Percentiles rank a stretch among this genome's conserved stretches.
phyloP scores from a whole-genome alignment of 306 rosid genomes.

The Myrica gale region DNA sequence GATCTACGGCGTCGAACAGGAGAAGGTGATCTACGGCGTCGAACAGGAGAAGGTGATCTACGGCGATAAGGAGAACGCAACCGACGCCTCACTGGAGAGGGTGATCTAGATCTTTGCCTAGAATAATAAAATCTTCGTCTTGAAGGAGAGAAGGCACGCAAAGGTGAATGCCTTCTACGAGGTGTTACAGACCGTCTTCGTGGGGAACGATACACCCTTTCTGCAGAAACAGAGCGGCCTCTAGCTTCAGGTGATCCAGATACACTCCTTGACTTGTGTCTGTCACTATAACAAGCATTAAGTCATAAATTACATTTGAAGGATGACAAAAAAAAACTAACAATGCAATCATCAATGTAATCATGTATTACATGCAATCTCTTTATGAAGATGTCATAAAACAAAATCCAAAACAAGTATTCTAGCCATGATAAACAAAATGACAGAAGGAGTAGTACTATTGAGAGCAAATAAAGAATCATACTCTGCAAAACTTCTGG shows the following conservation, averaged over 20 bases:
- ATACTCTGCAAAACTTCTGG: slow-evolving; percentile 58
- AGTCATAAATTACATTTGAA: slow-evolving; percentile 9
- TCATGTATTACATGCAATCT: slow-evolving; percentile 8
- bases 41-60: slow-evolving; percentile 48
- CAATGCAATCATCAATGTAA: neutral
- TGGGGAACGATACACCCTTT: slow-evolving; percentile 48
- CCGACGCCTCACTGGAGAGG: slow-evolving; percentile 36
- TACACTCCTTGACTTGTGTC: slow-evolving; percentile 53
- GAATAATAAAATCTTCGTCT: slow-evolving; percentile 25
- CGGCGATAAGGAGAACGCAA: slow-evolving; percentile 30
- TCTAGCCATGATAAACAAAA: slow-evolving; percentile 18
- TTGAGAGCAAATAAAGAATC: slow-evolving; percentile 20
- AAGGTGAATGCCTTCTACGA: slow-evolving; percentile 49
- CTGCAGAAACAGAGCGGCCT: slow-evolving; percentile 52
- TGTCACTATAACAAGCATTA: slow-evolving; percentile 34
- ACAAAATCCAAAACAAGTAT: neutral
- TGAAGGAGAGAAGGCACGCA: slow-evolving; percentile 40
- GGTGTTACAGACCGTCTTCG: slow-evolving; percentile 48
- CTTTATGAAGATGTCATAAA: neutral
- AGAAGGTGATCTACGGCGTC: slow-evolving; percentile 39
- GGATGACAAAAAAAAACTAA: slow-evolving; percentile 20
- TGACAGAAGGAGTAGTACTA: neutral
- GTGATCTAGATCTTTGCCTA: slow-evolving; percentile 40
- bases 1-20: slow-evolving; percentile 44
- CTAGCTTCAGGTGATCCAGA: slow-evolving; percentile 58